These are phyloP conservation scores for Aureobasidium uvarum DNA, from an alignment of 2,329 filamentous ascomycete species.

Conservation along the genomic window DNA sequence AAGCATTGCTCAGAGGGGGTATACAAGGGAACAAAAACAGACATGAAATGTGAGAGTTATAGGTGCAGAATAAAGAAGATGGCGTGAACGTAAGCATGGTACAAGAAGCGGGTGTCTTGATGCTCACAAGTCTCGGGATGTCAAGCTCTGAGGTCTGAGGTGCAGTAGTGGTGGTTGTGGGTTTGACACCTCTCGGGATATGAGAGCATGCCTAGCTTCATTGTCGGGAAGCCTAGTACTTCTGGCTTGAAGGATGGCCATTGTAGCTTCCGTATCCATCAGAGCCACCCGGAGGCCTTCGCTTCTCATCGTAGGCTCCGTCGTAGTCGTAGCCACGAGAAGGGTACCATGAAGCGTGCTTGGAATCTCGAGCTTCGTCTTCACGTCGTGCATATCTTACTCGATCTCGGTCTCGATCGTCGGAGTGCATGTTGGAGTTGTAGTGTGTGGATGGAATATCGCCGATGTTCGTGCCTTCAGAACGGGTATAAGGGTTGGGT, in stretches of 20 bases:
- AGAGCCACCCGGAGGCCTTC: constrained; percentile 11
- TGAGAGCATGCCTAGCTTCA: not conserved
- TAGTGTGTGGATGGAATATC: constrained; percentile 29
- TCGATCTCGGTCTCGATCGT: constrained; percentile 23
- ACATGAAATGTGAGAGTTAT: not conserved
- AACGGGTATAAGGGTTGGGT: constrained; percentile 27
- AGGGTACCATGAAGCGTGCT: constrained; percentile 3
- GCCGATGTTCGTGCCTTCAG: constrained; percentile 29
- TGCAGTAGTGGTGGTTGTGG: not conserved
- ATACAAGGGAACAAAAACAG: not conserved
- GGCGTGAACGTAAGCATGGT: too few species aligned
- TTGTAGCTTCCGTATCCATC: constrained; percentile 25
- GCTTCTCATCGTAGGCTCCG: constrained; percentile 11
- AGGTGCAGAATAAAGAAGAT: not conserved
- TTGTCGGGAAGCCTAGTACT: not conserved
- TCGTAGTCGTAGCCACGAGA: constrained; percentile 19
- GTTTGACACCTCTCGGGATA: too few species aligned
- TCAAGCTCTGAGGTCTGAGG: not conserved
- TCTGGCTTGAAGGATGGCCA: constrained; percentile 2
- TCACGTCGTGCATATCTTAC: constrained; percentile 19
- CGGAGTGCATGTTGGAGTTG: constrained; percentile 28
- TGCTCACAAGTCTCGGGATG: not conserved
- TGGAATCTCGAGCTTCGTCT: constrained; percentile 1
- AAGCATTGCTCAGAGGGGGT: constrained; percentile 1
- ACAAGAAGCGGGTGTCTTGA: not conserved